These are phyloP conservation scores for Chrysoporthe cubensis DNA, from an alignment of 2,329 filamentous ascomycete species.

Conservation along the genomic window DNA sequence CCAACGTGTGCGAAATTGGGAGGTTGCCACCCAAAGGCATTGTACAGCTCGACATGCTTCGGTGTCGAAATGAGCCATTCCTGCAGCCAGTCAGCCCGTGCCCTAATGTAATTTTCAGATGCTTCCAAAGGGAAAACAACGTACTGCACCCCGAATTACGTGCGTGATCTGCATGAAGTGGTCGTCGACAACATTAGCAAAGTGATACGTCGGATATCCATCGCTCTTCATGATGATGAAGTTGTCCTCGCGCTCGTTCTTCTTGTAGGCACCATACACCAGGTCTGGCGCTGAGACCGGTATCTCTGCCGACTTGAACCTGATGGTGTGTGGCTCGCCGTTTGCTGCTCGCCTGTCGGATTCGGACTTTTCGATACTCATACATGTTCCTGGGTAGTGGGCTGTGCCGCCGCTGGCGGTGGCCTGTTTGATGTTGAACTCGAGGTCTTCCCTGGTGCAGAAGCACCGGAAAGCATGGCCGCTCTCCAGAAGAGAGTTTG, in stretches of 20 bases:
- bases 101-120: neutral
- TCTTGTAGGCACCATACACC: constrained; percentile 73
- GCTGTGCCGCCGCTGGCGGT: constrained; percentile 41
- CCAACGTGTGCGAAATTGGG: constrained; percentile 82
- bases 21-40: constrained; percentile 74
- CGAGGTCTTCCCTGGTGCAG: constrained; percentile 70
- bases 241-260: constrained; percentile 67
- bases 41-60: constrained; percentile 70
- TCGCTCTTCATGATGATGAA: constrained; percentile 91
- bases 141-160: constrained; percentile 83
- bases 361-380: constrained; percentile 66
- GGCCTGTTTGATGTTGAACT: constrained; percentile 52
- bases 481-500: constrained; percentile 67
- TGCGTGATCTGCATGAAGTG: constrained; percentile 95
- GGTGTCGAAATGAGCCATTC: constrained; percentile 98
- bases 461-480: constrained; percentile 92
- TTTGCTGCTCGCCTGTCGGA: constrained; percentile 70
- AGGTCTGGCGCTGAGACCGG: constrained; percentile 74
- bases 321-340: constrained; percentile 75
- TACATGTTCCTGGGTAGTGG: constrained; percentile 69
- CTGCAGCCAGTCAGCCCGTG: constrained; percentile 39
- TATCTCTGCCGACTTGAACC: constrained; percentile 68
- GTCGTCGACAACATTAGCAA: constrained; percentile 96
- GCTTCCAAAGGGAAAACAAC: constrained; percentile 36
- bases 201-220: constrained; percentile 92